These are phyloP conservation scores for Bipolaris victoriae DNA, from an alignment of 2,329 filamentous ascomycete species.

Conservation along the genomic window DNA sequence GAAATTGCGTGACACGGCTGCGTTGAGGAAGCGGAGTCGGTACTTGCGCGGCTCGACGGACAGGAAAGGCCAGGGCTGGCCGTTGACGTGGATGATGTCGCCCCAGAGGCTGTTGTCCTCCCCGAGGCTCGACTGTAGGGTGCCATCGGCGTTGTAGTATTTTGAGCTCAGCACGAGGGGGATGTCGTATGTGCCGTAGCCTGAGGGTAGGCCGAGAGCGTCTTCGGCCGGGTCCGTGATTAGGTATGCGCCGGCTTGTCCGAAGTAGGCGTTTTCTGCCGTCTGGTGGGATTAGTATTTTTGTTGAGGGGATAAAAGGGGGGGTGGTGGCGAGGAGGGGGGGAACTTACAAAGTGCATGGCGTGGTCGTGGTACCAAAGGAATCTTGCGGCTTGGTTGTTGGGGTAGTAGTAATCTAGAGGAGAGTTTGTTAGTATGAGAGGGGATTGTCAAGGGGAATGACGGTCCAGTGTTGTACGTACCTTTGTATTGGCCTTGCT, in stretches of 20 bases:
- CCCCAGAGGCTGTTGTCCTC: conserved; percentile 60
- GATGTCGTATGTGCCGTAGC: conserved; percentile 57
- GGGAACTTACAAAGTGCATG: conserved; percentile 32
- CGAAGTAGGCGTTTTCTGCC: conserved; percentile 64
- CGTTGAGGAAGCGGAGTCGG: conserved; percentile 62
- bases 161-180: conserved; percentile 61
- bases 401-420: conserved; percentile 57
- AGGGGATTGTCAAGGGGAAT: no score
- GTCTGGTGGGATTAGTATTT: conserved; percentile 40
- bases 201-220: conserved; percentile 57
- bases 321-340: background rate
- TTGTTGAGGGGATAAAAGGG: no score
- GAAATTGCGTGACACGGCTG: conserved; percentile 51
- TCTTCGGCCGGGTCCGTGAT: conserved; percentile 60
- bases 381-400: conserved; percentile 59
- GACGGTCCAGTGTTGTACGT: no score
- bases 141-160: conserved; percentile 61
- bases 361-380: conserved; percentile 63
- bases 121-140: conserved; percentile 56
- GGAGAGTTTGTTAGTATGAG: background rate
- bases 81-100: conserved; percentile 66
- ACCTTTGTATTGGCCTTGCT: conserved; percentile 59
- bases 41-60: conserved; percentile 67
- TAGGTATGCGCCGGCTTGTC: conserved; percentile 65
- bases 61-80: conserved; percentile 65